phyloP scores from a whole-genome alignment of 108 stramenopile species.

The Aurantiochytrium sp. region DNA sequence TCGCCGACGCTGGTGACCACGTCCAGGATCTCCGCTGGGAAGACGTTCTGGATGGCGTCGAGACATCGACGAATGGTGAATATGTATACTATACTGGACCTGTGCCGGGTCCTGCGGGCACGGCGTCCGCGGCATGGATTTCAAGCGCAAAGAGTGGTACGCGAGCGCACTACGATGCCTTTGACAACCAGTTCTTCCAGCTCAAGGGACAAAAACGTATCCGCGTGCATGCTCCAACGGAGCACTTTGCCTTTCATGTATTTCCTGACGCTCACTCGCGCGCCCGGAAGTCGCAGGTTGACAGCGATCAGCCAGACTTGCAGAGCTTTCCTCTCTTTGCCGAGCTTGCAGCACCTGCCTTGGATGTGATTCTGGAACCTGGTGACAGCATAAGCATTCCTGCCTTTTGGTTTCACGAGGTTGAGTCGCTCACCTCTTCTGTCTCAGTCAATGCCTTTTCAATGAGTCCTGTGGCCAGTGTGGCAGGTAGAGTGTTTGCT shows the following conservation, averaged over 20 bases:
- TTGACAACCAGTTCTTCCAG: slow-evolving; percentile 37
- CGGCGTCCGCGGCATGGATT: slow-evolving; percentile 25
- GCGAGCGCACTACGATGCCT: slow-evolving; percentile 37
- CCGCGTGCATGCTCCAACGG: slow-evolving; percentile 12
- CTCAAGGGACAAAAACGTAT: slow-evolving; percentile 33
- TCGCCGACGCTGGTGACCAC: background rate
- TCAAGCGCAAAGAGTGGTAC: slow-evolving; percentile 28
- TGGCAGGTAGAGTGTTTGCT: background rate
- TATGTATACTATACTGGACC: background rate
- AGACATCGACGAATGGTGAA: background rate
- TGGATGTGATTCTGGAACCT: slow-evolving; percentile 32
- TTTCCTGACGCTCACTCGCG: slow-evolving; percentile 41
- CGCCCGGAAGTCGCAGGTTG: slow-evolving; percentile 38
- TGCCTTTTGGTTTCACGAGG: slow-evolving; percentile 43
- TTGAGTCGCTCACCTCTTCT: slow-evolving; percentile 23
- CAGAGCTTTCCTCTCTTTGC: slow-evolving; percentile 6
- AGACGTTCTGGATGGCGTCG: background rate
- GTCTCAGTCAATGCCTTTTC: background rate
- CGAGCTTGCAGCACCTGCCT: background rate
- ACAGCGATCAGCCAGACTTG: slow-evolving; percentile 13
- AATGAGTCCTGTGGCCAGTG: background rate
- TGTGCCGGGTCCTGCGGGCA: background rate
- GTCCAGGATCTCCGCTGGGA: background rate
- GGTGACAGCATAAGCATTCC: slow-evolving; percentile 35
- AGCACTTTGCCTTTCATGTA: slow-evolving; percentile 26